Base-by-base conservation (phyloP, 2,329 filamentous ascomycete genomes). In the Talaromyces marneffei region DNA sequence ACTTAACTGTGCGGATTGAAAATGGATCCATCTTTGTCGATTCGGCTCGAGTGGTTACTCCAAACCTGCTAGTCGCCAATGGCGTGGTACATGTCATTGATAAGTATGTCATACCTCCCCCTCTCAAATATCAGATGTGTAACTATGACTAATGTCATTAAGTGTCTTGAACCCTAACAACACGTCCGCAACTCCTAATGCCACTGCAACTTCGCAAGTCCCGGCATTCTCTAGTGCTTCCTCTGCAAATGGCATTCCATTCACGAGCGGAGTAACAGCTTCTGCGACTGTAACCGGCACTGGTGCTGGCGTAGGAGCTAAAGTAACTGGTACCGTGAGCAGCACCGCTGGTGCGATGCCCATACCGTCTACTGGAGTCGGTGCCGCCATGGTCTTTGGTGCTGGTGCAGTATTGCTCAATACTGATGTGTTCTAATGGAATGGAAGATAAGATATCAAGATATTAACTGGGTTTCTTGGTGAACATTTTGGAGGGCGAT, bases 141-240 rank as follows among this genome's bases (percentile, higher is more conserved):
- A 20, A 37, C n/a, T 5, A 8, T 18, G 29, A 48, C 35, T 59
- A 44, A 53, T 4, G 4, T 25, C 4, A 3, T 39, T 8, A 31
- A 60, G 58, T 12, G 58, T 60, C 6, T 50, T 60, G 25, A 60
- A 60, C 40, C 58, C 58, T 9, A 60, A 60, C 39, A 60, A 60
- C 39, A 60, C 58, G 5, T 44, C 39, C 14, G 58, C 50, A 4
- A 48, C 58, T 14, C 58, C 58, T 16, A 60, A 55, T 33, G 27
- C 58, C 35, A 60, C 37, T 2, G 58, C 58, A 5, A 44, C 27
- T 31, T 37, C 58, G 3, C 58, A 60, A 48, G 23, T n/a, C 10
- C 48, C 52, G 3, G 58, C 58, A 29, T 60, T 55, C 27, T 48
- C 48, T 14, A 31, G 50, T 10, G 50, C 58, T 23, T 60, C 58